phyloP scores from a whole-genome alignment of 2,329 filamentous ascomycete genomes.

The Pleurostoma richardsiae region DNA sequence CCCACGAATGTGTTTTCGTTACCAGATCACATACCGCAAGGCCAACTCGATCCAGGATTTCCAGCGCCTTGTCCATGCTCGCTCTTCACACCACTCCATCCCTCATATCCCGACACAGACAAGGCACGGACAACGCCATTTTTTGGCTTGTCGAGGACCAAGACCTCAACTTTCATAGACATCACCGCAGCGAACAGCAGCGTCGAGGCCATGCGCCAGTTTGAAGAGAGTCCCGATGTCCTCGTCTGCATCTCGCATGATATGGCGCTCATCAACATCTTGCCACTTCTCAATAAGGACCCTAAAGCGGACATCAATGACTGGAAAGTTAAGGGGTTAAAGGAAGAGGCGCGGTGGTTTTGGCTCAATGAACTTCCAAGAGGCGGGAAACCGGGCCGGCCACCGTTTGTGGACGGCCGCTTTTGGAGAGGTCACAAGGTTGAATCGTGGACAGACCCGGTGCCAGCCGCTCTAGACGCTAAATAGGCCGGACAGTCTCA shows the following conservation, averaged over 20 bases:
- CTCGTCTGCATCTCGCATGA: neutral
- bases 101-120: neutral
- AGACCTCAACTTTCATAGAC: neutral
- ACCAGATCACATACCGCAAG: conserved; percentile 6
- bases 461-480: neutral
- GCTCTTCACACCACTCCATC: neutral
- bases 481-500: neutral
- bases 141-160: neutral
- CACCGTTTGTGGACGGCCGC: neutral
- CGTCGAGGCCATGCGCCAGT: neutral
- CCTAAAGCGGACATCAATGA: neutral
- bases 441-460: neutral
- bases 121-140: neutral
- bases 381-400: neutral
- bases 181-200: neutral
- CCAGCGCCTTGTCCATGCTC: neutral
- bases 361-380: neutral
- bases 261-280: neutral
- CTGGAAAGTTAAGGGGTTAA: neutral
- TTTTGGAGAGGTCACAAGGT: neutral
- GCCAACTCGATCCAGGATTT: neutral
- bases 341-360: neutral
- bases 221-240: neutral
- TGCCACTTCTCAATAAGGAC: neutral
- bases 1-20: conserved; percentile 11